These are phyloP conservation scores for Fibroporia radiculosa DNA, from an alignment of 768 basidiomycete species.

Conservation along the genomic window DNA sequence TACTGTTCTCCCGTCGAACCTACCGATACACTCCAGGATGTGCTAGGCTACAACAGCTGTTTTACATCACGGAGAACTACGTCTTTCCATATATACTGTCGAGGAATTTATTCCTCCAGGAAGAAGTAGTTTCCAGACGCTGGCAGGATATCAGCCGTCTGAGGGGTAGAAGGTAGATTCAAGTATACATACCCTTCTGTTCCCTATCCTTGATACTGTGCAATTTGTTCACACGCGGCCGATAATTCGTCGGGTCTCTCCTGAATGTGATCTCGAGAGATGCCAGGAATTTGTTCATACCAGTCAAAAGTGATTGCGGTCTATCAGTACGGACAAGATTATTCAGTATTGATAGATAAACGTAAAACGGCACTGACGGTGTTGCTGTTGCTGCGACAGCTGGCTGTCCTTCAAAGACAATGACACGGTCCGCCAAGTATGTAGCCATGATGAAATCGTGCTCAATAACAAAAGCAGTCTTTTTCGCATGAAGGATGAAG, in stretches of 20 bases:
- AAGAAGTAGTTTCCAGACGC: conserved; percentile 87
- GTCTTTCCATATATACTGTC: neutral
- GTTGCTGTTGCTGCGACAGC: conserved; percentile 86
- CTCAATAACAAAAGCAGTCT: conserved; percentile 98
- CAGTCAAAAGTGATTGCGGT: conserved; percentile 88
- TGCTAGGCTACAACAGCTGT: conserved; percentile 10
- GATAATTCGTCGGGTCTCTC: conserved; percentile 92
- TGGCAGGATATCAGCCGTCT: conserved; percentile 22
- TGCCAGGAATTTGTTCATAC: conserved; percentile 97
- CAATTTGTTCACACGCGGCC: conserved; percentile 81
- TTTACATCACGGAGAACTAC: conserved; percentile 10
- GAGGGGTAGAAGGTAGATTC: neutral
- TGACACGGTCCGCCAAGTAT: conserved; percentile 96
- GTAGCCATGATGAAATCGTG: conserved; percentile 99
- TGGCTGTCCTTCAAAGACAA: conserved; percentile 85
- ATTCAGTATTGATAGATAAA: neutral
- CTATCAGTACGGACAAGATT: conserved; percentile 30
- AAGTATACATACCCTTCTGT: conserved; percentile 57
- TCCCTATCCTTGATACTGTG: conserved; percentile 84
- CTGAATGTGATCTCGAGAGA: conserved; percentile 97
- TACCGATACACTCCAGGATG: neutral
- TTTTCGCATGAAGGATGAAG: conserved; percentile 93
- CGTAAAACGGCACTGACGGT: conserved; percentile 46
- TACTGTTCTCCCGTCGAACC: too few species aligned
- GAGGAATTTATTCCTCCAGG: conserved; percentile 58